Conservation (phyloP, 2,329 filamentous ascomycete species). For the Harringtonia aguacate region DNA sequence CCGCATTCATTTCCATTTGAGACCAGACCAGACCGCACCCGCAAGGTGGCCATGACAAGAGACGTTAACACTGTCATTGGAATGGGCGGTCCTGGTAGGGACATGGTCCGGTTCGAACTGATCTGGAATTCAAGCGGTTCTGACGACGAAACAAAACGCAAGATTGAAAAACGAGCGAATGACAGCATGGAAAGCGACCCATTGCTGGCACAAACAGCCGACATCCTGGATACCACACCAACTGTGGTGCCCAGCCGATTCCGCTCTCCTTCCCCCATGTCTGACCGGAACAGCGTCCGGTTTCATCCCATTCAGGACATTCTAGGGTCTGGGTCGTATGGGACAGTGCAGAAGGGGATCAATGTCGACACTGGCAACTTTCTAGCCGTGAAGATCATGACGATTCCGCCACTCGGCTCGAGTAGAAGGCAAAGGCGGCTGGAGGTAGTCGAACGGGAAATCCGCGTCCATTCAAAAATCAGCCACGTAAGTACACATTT, state of each 20-base stretch:
- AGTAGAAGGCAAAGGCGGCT: neutral
- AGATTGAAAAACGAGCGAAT: too few species aligned
- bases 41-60: neutral
- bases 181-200: neutral
- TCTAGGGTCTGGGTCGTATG: neutral
- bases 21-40: too few species aligned
- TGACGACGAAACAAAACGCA: too few species aligned
- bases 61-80: neutral
- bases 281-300: too few species aligned
- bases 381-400: neutral
- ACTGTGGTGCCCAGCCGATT: neutral
- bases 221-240: neutral
- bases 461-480: neutral
- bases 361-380: neutral
- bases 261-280: neutral
- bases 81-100: neutral
- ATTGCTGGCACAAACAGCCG: neutral
- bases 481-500: neutral
- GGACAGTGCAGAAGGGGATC: neutral
- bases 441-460: neutral
- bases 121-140: neutral
- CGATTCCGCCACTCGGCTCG: neutral
- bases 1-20: neutral
- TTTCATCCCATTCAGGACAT: too few species aligned
- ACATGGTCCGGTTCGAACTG: neutral